These are phyloP conservation scores for Phytophthora crassamura DNA, from an alignment of 352 stramenopile genomes.

Conservation along the genomic window DNA sequence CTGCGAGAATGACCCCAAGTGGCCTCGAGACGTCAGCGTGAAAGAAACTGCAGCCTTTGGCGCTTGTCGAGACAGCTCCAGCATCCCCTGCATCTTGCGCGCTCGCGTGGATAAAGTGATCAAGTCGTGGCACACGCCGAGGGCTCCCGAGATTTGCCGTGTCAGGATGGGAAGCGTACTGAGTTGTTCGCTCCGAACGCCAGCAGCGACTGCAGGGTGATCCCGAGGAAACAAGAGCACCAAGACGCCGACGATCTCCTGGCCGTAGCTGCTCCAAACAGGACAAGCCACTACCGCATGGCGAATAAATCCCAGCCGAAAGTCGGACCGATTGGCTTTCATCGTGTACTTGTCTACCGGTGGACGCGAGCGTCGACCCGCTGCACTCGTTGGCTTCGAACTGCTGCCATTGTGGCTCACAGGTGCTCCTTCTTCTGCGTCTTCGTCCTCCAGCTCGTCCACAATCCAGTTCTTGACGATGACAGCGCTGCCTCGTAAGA, in stretches of 20 bases:
- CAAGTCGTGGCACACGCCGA: slow-evolving; percentile 77
- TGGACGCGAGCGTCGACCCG: slow-evolving; percentile 4
- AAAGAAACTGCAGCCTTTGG: slow-evolving; percentile 43
- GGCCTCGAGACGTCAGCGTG: slow-evolving; percentile 57
- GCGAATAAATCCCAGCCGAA: slow-evolving; percentile 58
- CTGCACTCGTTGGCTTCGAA: slow-evolving; percentile 8
- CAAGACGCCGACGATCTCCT: slow-evolving; percentile 73
- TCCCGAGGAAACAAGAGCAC: slow-evolving; percentile 64
- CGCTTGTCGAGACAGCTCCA: slow-evolving; percentile 51
- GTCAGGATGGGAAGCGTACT: slow-evolving; percentile 67
- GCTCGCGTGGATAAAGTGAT: slow-evolving; percentile 47
- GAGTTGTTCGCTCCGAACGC: slow-evolving; percentile 46
- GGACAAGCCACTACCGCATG: slow-evolving; percentile 72
- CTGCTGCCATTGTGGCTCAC: background rate
- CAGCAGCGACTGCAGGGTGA: slow-evolving; percentile 25
- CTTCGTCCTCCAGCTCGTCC: slow-evolving; percentile 24
- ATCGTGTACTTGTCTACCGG: slow-evolving; percentile 44
- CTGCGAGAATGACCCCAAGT: slow-evolving; percentile 62
- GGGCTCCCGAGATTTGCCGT: slow-evolving; percentile 70
- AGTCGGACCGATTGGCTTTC: slow-evolving; percentile 48
- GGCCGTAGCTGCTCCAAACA: slow-evolving; percentile 66
- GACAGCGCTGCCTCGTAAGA: slow-evolving; percentile 50
- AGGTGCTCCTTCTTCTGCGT: slow-evolving; percentile 9
- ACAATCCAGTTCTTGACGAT: slow-evolving; percentile 64
- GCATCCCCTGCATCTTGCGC: slow-evolving; percentile 53